Base-by-base conservation (phyloP, 202 grass and related monocot species). In the Setaria viridis region DNA sequence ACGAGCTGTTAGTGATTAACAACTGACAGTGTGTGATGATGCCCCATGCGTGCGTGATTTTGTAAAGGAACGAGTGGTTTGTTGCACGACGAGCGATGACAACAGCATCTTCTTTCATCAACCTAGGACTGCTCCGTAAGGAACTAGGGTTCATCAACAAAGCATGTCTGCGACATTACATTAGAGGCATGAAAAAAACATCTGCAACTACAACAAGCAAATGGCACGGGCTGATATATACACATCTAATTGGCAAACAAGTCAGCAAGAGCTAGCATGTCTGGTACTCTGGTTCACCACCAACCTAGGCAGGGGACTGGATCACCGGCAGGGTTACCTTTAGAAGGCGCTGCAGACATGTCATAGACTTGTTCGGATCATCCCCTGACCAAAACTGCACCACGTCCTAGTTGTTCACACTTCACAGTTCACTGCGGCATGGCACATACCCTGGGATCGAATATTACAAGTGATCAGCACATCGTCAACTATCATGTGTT, bases 161-260 rank as follows among this genome's bases (percentile, higher is more conserved):
- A 85, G 62, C 72, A 57, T 43, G 34, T 12, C 9, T 67, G 10
- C 25, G 11, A 77, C 12, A 59, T 57, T 59, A 78, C 30, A 77
- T 46, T 59, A 47, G 11, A 29, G 25, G 69, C 12, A 4, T 12
- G 1, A 0, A 37, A 37, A 64, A 60, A 41, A 53, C 32, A 80
- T 66, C 69, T 47, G 68, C 30, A 6, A 21, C 80, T 84, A 80
- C 84, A 83, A 19, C 50, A 50, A 79, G 2, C 80, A 83, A 62
- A 79, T 67, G 37, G 11, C 56, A 62, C 29, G 9, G 25, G 29
- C 34, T 46, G 33, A 32, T 60, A 84, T 90, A 39, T 83, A 79
- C 62, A 90, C 15, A 82, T 53, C 76, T 63, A 43, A 0, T 9
- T 35, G 9, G 30, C 16, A 67, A 41, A 29, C 11, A 54, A 53